Base-by-base conservation (phyloP, 345 rosid species). In the Euphorbia lathyris region DNA sequence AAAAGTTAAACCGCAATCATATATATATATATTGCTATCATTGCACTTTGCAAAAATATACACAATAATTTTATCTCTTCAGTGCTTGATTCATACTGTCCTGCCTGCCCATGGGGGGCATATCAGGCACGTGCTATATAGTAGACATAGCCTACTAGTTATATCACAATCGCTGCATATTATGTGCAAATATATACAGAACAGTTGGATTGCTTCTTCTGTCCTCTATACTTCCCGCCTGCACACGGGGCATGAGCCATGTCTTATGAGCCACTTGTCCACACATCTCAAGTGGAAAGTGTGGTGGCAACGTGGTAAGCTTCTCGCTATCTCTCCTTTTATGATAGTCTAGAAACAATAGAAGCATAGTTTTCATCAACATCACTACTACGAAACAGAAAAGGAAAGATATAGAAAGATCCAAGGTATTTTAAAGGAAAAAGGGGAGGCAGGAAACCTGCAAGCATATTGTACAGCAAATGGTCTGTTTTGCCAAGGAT, bases 211-310 rank as follows among this genome's bases (percentile, higher is more conserved):
- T 67, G 25, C 45, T 6, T 22, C 38, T 20, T 14, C 38, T 14
- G 30, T 58, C 45, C 53, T 70, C 83, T 82, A 78, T 16, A 88
- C 88, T 50, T 76, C 79, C 67, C 69, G 91, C 80, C 96, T 86
- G 76, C 97, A 87, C 25, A 91, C 75, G 26, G 95, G 97, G 73
- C 95, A 91, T 0, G 95, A 87, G 7, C 93, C 86, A 58, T 84
- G 90, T 71, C 85, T 78, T 27, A 84, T 74, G 58, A 91, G 90
- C 97, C 93, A 91, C 82, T 79, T 87, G 77, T 89, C 96, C 59
- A 91, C 93, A 70, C 97, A 91, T n/a, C 78, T 80, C 79, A 87
- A 72, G 76, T 91, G 97, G 82, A 86, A 91, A 23, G 81, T 79
- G 66, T 91, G 97, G 71, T 76, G 74, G 79, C 96, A 91, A 38